phyloP scores from a whole-genome alignment of 768 basidiomycete species.

The Naganishia antarctica region DNA sequence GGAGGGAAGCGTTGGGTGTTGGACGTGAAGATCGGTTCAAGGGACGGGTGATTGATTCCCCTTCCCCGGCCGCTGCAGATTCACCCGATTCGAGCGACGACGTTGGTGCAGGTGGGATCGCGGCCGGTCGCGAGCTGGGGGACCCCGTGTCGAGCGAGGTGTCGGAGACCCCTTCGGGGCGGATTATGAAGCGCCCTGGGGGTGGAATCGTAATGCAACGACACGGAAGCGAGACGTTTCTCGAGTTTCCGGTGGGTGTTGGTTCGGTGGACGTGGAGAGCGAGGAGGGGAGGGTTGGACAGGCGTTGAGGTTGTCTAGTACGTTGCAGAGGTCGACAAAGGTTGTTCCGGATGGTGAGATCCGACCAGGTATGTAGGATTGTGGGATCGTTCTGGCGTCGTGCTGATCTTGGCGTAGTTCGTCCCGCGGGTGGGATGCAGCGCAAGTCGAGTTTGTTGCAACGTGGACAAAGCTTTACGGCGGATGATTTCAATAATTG shows the following conservation, averaged over 20 bases:
- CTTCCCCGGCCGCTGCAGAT: not conserved
- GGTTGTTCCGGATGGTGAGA: not conserved
- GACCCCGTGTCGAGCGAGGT: not conserved
- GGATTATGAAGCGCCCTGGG: constrained; percentile 30
- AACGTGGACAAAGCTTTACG: constrained; percentile 44
- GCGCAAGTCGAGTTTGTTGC: constrained; percentile 31
- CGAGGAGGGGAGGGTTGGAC: not conserved
- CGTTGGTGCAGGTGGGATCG: too few relatives aligned
- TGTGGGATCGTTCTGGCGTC: not conserved
- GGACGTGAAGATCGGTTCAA: constrained; percentile 39
- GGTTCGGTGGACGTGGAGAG: not conserved
- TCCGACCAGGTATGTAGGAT: not conserved
- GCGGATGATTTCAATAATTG: constrained; percentile 37
- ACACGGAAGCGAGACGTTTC: constrained; percentile 16
- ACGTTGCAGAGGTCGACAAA: constrained; percentile 8
- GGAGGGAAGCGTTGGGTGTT: constrained; percentile 37
- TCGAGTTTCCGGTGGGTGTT: constrained; percentile 22
- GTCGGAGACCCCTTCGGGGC: constrained; percentile 12
- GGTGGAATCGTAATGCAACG: constrained; percentile 17
- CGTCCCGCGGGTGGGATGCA: not conserved
- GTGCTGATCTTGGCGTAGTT: not conserved
- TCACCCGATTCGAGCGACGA: too few relatives aligned
- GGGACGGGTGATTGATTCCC: constrained; percentile 27
- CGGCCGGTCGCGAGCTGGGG: too few relatives aligned
- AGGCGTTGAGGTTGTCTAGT: constrained; percentile 10